Conservation (phyloP, 768 basidiomycete genomes). For the Russula brevipes region DNA sequence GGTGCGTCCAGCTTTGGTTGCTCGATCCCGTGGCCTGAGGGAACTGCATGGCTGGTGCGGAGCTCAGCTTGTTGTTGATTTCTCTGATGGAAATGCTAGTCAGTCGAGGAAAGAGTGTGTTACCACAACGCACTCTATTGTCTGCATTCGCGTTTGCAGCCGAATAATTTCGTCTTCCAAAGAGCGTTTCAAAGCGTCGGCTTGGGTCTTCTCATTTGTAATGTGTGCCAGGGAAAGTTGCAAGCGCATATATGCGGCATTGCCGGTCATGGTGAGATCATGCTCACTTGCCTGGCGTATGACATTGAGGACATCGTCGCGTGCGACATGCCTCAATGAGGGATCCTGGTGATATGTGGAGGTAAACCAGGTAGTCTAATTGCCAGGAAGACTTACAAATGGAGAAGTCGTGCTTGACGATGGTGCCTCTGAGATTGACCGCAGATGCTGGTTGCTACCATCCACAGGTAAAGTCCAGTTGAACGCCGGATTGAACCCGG, state of each 20-base stretch:
- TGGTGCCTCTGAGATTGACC: background rate
- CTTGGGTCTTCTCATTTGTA: background rate
- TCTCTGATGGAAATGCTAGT: background rate
- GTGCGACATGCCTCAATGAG: background rate
- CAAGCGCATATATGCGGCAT: background rate
- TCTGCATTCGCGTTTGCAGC: background rate
- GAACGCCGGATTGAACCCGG: background rate
- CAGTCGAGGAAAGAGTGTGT: background rate
- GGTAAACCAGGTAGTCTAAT: too few relatives aligned
- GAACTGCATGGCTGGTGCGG: background rate
- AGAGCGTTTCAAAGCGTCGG: background rate
- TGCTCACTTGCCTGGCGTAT: background rate
- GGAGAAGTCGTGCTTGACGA: background rate
- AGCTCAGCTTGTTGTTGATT: background rate
- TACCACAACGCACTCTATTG: background rate
- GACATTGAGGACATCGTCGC: background rate
- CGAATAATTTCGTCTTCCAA: background rate
- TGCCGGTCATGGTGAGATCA: background rate
- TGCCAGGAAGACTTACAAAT: background rate
- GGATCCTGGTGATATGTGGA: background rate
- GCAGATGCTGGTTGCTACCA: background rate
- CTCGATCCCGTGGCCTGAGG: background rate
- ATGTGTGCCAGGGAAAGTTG: background rate
- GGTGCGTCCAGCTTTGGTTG: background rate
- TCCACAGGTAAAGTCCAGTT: background rate